Evolutionary conservation across 441 rosid genomes (phyloP).

Genomic region (Geranium incanum): DNA sequence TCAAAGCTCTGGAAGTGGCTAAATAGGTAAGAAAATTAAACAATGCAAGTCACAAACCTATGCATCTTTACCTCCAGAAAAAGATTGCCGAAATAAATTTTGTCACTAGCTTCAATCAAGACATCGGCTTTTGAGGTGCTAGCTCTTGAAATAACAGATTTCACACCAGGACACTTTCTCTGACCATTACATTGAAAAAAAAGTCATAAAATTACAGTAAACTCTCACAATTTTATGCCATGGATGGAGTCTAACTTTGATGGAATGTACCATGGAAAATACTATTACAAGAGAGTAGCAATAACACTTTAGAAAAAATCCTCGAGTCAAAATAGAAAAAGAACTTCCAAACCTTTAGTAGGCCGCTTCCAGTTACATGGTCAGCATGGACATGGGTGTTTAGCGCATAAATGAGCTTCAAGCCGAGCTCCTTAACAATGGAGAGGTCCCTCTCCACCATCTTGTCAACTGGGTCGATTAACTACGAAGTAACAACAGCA

Average conservation of each 20-base stretch:
- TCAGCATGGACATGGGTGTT: slow-evolving; percentile 98
- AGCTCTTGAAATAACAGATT: slow-evolving; percentile 71
- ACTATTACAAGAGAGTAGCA: background rate
- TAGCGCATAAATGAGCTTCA: slow-evolving; percentile 74
- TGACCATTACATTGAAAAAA: slow-evolving; percentile 20
- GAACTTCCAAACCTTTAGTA: slow-evolving; percentile 48
- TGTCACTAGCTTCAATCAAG: slow-evolving; percentile 56
- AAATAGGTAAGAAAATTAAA: background rate
- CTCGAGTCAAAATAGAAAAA: background rate
- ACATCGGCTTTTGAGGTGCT: slow-evolving; percentile 79
- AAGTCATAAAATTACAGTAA: slow-evolving; percentile 13
- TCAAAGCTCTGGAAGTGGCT: background rate
- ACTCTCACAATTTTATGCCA: background rate
- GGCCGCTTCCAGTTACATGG: slow-evolving; percentile 88
- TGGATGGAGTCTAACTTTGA: too few species aligned
- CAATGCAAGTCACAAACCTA: background rate
- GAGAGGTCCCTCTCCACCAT: background rate
- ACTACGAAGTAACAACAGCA: background rate
- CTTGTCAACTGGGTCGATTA: background rate
- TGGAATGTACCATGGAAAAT: background rate
- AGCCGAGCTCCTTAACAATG: slow-evolving; percentile 30
- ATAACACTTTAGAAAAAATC: background rate
- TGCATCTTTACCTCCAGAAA: slow-evolving; percentile 48
- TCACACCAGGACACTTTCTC: slow-evolving; percentile 53
- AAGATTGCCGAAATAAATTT: slow-evolving; percentile 54